Evolutionary conservation across 352 stramenopile genomes (phyloP), one percentile per base, ranked within the genome.

Genomic region (Aphanomyces astaci): DNA sequence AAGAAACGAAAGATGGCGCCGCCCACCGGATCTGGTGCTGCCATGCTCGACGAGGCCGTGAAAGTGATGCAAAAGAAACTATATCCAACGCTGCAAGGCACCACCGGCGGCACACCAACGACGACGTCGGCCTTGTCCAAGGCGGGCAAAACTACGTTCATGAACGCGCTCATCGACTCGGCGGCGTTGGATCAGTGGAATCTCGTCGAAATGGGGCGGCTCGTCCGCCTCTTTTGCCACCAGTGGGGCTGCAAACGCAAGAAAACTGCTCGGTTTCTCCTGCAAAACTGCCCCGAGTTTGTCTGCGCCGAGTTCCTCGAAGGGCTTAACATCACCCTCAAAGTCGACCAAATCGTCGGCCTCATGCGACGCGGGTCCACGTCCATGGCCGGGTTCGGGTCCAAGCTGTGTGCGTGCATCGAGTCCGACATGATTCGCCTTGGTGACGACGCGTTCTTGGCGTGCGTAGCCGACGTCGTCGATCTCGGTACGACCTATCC

Each of bases 281-380:
- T 67, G 0, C 71, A 73, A 13, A 80, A 73, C 27, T 95, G 84
- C 39, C 81, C 86, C 3, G 86, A 95, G 65, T 78, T 95, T 10
- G 86, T 95, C 45, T 90, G 77, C 52, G 82, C 90, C 11, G 86
- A 94, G n/a, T 94, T 94, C 49, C 66, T 94, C 3, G 86, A 94
- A 74, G 86, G 86, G 3, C 73, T 94, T 28, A 76, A 76, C 69
- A 74, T 91, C 5, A 75, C 76, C 4, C 62, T 94, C 40, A 73
- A 73, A 1, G 68, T 77, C 3, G 70, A 77, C 27, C 78, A 93
- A 27, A 71, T 95, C 46, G 56, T 95, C n/a, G 64, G 71, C 64
- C 78, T 93, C 15, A 88, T 95, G 71, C 79, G 87, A 19, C 66
- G 71, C 11, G 84, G 86, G 2, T 95, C 86, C 0, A 80, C 83